Evolutionary conservation across 2,329 filamentous ascomycete genomes (phyloP).

Genomic region (Fusarium sp.): DNA sequence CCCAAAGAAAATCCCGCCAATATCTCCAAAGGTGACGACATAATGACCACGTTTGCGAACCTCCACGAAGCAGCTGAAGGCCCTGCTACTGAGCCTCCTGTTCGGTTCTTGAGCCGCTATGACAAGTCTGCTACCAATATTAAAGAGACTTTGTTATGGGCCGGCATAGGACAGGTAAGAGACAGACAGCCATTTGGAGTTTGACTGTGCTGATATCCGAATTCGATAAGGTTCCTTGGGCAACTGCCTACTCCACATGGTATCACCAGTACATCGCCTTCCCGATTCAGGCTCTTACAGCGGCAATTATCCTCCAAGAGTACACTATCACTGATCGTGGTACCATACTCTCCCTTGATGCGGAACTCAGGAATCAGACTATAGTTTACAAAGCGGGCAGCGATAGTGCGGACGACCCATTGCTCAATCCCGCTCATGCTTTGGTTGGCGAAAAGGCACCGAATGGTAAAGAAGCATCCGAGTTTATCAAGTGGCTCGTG

Average conservation of each 20-base stretch:
- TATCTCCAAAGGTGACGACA: constrained; percentile 43
- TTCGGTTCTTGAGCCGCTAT: constrained; percentile 56
- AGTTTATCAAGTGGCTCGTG: constrained; percentile 32
- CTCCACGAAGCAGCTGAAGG: constrained; percentile 49
- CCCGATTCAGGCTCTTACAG: constrained; percentile 56
- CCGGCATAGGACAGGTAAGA: constrained; percentile 53
- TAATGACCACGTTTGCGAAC: constrained; percentile 47
- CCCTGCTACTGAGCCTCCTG: constrained; percentile 43
- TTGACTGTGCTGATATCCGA: neutral
- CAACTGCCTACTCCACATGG: constrained; percentile 55
- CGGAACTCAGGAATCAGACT: constrained; percentile 46
- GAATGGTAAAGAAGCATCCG: constrained; percentile 3
- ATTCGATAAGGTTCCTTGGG: constrained; percentile 51
- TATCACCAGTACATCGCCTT: constrained; percentile 59
- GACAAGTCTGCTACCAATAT: constrained; percentile 62
- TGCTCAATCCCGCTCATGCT: constrained; percentile 53
- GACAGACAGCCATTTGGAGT: rapidly evolving
- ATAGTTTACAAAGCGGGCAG: constrained; percentile 50
- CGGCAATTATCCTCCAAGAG: constrained; percentile 53
- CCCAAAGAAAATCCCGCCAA: constrained; percentile 46
- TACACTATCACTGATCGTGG: constrained; percentile 60
- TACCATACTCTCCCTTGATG: constrained; percentile 53
- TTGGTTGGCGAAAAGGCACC: constrained; percentile 12
- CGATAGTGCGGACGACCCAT: constrained; percentile 49
- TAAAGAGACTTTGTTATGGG: constrained; percentile 57